Conservation (phyloP, 1,139 yeast species). For the Kurtzmaniella quercitrusa region DNA sequence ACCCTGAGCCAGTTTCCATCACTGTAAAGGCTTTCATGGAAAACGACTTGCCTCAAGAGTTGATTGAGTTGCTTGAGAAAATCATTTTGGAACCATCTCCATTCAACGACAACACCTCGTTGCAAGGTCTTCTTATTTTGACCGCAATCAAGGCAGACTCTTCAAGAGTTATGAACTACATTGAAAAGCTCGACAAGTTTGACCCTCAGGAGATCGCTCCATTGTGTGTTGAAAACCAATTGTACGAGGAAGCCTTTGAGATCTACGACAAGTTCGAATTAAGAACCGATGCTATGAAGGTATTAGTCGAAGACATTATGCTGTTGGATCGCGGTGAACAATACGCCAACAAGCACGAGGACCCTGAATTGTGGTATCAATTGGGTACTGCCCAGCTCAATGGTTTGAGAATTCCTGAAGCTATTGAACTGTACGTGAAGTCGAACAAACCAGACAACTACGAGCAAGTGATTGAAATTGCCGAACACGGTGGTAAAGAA, state of each 20-base stretch:
- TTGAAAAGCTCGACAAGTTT: conserved; percentile 86
- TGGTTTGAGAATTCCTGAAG: conserved; percentile 89
- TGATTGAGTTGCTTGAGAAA: conserved; percentile 91
- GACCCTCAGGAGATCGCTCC: conserved; percentile 95
- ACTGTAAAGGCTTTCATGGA: conserved; percentile 98
- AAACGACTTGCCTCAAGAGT: conserved; percentile 87
- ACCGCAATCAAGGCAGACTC: conserved; percentile 96
- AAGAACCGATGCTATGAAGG: conserved; percentile 78
- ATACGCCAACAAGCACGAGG: conserved; percentile 86
- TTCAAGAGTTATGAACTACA: conserved; percentile 74
- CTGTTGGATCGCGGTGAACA: conserved; percentile 93
- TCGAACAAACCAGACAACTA: conserved; percentile 91
- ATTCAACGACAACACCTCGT: conserved; percentile 88
- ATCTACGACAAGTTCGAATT: conserved; percentile 84
- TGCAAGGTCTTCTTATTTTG: conserved; percentile 86
- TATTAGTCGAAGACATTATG: conserved; percentile 87
- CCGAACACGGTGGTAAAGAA: conserved; percentile 94
- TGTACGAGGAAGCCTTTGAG: conserved; percentile 92
- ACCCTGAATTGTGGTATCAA: conserved; percentile 89
- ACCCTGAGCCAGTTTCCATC: conserved; percentile 93
- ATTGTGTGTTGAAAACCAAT: conserved; percentile 81
- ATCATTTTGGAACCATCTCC: conserved; percentile 96
- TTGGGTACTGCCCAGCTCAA: conserved; percentile 95
- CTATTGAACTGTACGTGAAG: conserved; percentile 82
- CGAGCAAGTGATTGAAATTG: conserved; percentile 88